These are phyloP conservation scores for Dendrobium chrysotoxum DNA, from an alignment of 106 monocot species.

Conservation along the genomic window DNA sequence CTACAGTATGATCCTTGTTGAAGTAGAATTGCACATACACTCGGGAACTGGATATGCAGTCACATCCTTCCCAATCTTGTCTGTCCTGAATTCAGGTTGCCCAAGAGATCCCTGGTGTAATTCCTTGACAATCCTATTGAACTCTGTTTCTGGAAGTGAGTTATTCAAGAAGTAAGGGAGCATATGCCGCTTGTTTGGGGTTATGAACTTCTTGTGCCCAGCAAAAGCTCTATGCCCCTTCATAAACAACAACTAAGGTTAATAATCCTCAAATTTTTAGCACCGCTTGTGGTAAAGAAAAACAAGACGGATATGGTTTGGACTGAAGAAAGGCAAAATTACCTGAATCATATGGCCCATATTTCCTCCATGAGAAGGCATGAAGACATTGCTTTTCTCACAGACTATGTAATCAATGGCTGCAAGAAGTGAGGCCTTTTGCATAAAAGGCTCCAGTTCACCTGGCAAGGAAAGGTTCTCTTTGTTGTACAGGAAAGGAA, in stretches of 20 bases:
- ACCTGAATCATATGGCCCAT: conserved; percentile 65
- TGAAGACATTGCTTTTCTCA: conserved; percentile 78
- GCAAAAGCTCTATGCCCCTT: conserved; percentile 64
- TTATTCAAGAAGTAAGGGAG: conserved; percentile 55
- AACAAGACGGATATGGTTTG: too few species aligned
- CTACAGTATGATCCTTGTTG: conserved; percentile 2
- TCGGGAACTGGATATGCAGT: conserved; percentile 74
- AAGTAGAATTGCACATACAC: conserved; percentile 77
- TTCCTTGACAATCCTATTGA: conserved; percentile 56
- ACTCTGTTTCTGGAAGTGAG: conserved; percentile 43
- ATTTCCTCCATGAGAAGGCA: conserved; percentile 93
- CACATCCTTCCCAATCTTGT: conserved; percentile 51
- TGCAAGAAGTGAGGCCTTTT: conserved; percentile 65
- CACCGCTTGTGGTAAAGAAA: too few species aligned
- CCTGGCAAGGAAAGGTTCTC: conserved; percentile 50
- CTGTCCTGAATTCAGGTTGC: conserved; percentile 46
- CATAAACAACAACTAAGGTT: background rate
- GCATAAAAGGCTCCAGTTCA: conserved; percentile 54
- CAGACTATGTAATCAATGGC: conserved; percentile 87
- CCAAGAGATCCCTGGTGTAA: conserved; percentile 68
- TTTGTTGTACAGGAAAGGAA: conserved; percentile 69
- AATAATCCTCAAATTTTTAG: too few species aligned
- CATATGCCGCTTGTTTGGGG: conserved; percentile 89
- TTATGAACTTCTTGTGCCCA: conserved; percentile 77
- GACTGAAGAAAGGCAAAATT: too few species aligned